Evolutionary conservation across 1,139 yeast species (phyloP).

Genomic region (Suhomyces bolitotheri): DNA sequence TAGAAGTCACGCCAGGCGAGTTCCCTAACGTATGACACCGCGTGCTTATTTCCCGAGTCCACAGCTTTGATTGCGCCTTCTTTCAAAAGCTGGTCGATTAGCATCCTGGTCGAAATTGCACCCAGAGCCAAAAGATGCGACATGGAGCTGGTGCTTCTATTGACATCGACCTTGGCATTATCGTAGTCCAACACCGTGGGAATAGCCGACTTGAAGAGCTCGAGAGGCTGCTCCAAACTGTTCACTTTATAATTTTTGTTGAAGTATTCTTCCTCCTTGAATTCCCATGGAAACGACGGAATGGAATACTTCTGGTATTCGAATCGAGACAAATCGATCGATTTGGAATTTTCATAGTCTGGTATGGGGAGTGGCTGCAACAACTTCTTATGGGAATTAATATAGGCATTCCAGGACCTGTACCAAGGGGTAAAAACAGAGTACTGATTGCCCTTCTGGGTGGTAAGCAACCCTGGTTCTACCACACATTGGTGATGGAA

Average conservation of each 20-base stretch:
- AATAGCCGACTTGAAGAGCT: slow-evolving; percentile 21
- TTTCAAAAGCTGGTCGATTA: slow-evolving; percentile 26
- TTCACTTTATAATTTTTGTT: slow-evolving; percentile 34
- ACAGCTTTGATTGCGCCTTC: slow-evolving; percentile 15
- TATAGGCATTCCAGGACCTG: slow-evolving; percentile 42
- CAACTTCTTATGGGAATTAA: slow-evolving; percentile 16
- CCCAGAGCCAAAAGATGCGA: slow-evolving; percentile 52
- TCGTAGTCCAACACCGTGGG: slow-evolving; percentile 17
- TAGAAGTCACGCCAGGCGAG: slow-evolving; percentile 62
- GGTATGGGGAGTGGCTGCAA: slow-evolving; percentile 6
- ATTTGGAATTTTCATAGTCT: not conserved
- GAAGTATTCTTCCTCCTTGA: slow-evolving; percentile 15
- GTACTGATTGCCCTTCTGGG: slow-evolving; percentile 48
- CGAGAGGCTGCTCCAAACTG: slow-evolving; percentile 35
- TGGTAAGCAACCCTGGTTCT: slow-evolving; percentile 41
- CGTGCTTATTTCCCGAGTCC: slow-evolving; percentile 31
- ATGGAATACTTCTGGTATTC: slow-evolving; percentile 11
- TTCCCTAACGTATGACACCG: slow-evolving; percentile 37
- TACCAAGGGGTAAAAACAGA: slow-evolving; percentile 58
- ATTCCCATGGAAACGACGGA: slow-evolving; percentile 10
- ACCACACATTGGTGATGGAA: slow-evolving; percentile 52
- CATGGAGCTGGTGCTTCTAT: slow-evolving; percentile 19
- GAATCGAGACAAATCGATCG: slow-evolving; percentile 13
- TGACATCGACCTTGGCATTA: slow-evolving; percentile 13
- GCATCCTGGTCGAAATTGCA: slow-evolving; percentile 41